phyloP scores from a whole-genome alignment of 306 rosid species.

The Pyrus communis region DNA sequence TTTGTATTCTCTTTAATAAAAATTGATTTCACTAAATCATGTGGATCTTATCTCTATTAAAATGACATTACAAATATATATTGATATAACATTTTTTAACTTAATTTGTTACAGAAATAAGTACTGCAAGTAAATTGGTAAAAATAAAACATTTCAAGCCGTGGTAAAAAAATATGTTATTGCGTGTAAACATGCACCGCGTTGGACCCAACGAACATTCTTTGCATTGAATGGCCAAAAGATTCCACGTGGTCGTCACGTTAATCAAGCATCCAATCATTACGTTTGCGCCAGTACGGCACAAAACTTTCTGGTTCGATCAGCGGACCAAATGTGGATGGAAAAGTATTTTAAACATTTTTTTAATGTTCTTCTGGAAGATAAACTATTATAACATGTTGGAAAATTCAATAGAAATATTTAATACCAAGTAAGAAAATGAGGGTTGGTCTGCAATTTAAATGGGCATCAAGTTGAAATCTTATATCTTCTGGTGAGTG shows the following conservation, averaged over 20 bases:
- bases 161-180: no score
- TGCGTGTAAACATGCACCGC: not conserved
- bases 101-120: no score
- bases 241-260: not conserved
- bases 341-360: not conserved
- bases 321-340: not conserved
- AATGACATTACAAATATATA: no score
- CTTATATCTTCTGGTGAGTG: not conserved
- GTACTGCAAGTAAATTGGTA: no score
- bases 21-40: rapidly evolving
- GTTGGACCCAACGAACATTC: not conserved
- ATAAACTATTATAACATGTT: not conserved
- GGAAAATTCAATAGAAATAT: not conserved
- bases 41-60: no score
- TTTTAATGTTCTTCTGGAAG: not conserved
- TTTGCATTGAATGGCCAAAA: not conserved
- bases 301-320: not conserved
- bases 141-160: no score
- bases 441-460: not conserved
- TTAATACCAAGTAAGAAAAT: not conserved
- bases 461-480: not conserved
- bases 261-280: not conserved
- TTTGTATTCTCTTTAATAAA: no score
- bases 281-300: not conserved
- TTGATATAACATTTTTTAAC: no score